phyloP scores from a whole-genome alignment of 768 basidiomycete species.

The Leccinum obscurum region DNA sequence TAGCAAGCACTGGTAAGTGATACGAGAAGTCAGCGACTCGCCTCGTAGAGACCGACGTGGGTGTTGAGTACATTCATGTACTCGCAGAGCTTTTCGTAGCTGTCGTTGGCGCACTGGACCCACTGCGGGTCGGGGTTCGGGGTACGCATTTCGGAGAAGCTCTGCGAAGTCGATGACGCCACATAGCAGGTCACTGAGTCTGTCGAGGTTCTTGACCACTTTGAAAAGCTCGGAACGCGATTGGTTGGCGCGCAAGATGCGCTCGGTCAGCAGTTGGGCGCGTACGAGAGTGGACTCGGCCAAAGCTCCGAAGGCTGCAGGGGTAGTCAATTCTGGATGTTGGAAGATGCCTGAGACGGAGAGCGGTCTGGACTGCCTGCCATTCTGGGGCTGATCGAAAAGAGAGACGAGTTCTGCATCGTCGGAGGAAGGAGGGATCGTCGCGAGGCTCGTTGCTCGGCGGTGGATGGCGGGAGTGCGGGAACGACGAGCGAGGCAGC shows the following conservation, averaged over 20 bases:
- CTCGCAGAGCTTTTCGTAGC: constrained; percentile 91
- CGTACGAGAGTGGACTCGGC: constrained; percentile 79
- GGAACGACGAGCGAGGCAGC: constrained; percentile 43
- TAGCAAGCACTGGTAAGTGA: constrained; percentile 18
- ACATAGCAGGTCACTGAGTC: constrained; percentile 94
- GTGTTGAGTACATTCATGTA: constrained; percentile 99
- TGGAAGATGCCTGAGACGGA: constrained; percentile 81
- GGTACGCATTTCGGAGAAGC: constrained; percentile 90
- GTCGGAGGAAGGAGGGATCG: constrained; percentile 61
- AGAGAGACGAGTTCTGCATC: constrained; percentile 66
- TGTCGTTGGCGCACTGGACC: constrained; percentile 80
- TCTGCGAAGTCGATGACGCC: constrained; percentile 97
- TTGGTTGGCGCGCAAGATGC: constrained; percentile 74
- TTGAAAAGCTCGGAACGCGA: constrained; percentile 73
- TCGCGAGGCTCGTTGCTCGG: constrained; percentile 41
- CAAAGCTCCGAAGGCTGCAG: constrained; percentile 66
- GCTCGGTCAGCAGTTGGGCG: constrained; percentile 78
- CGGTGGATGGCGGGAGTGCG: constrained; percentile 16
- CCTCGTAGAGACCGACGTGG: constrained; percentile 86
- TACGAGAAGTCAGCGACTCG: constrained; percentile 40
- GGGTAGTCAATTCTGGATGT: constrained; percentile 69
- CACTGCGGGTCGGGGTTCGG: constrained; percentile 89
- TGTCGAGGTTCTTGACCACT: constrained; percentile 94
- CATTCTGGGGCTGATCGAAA: constrained; percentile 64
- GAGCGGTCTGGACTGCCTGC: constrained; percentile 40